A percentile compares a stretch with the other conserved stretches of the same genome.
Conservation (phyloP, 1,139 yeast genomes). For the Lizanozyma gosingica region DNA sequence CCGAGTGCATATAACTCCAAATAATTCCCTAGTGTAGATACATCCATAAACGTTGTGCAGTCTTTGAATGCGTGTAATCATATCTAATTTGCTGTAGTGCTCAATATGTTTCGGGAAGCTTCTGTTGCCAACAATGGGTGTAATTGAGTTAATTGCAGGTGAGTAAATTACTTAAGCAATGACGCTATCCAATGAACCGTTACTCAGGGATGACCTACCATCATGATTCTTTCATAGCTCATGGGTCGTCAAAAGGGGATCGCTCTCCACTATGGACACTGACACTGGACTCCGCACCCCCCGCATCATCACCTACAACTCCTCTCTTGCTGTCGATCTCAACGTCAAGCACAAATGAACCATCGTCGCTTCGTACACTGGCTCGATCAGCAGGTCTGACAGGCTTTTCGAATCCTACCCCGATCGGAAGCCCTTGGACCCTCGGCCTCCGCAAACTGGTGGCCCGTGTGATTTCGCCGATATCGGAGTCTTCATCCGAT, state of each 20-base stretch:
- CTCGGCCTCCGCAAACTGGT: slow-evolving; percentile 23
- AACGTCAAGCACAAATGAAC: slow-evolving; percentile 29
- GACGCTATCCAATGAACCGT: no score
- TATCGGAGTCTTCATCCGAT: slow-evolving; percentile 39
- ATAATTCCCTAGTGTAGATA: no score
- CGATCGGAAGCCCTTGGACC: slow-evolving; percentile 1
- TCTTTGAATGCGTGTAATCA: no score
- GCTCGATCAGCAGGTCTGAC: neutral
- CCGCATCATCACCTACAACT: slow-evolving; percentile 6
- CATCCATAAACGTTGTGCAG: no score
- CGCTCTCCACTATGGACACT: slow-evolving; percentile 10
- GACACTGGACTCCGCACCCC: neutral
- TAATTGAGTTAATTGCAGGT: no score
- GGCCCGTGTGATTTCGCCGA: slow-evolving; percentile 39
- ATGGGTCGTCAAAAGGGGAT: slow-evolving; percentile 28
- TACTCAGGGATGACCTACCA: no score
- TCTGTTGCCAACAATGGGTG: no score
- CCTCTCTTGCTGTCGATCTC: slow-evolving; percentile 18
- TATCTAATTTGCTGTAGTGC: no score
- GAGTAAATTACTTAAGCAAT: no score
- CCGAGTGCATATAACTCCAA: no score
- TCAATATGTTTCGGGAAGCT: no score
- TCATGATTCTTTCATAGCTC: no score
- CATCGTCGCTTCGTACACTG: slow-evolving; percentile 11
- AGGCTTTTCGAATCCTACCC: slow-evolving; percentile 2